These are phyloP conservation scores for Astrothelium subdiscretum DNA, from an alignment of 495 filamentous ascomycete species.

Conservation along the genomic window DNA sequence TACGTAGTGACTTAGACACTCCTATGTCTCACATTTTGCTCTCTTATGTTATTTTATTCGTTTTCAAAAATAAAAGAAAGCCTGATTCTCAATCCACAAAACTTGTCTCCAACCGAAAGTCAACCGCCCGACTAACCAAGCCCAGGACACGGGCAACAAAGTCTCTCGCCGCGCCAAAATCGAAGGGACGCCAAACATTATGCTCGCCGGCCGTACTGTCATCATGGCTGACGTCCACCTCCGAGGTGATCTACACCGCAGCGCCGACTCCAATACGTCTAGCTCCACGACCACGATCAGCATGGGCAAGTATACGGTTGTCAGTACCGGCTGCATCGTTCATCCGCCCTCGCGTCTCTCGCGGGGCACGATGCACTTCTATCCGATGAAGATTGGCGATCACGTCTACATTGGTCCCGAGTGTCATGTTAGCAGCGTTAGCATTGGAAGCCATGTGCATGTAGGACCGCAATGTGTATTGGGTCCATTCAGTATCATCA, in stretches of 20 bases:
- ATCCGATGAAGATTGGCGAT: conserved; percentile 81
- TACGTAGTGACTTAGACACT: conserved; percentile 27
- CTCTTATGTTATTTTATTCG: no score
- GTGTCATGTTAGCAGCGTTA: conserved; percentile 14
- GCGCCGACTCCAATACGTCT: conserved; percentile 23
- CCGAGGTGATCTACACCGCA: conserved; percentile 66
- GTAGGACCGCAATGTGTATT: conserved; percentile 64
- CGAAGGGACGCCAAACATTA: conserved; percentile 92
- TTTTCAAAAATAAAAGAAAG: no score
- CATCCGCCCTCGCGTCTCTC: conserved; percentile 67
- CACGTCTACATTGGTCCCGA: conserved; percentile 77
- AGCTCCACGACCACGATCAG: conserved; percentile 53
- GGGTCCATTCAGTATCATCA: conserved; percentile 77
- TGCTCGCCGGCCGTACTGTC: conserved; percentile 89
- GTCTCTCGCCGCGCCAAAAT: conserved; percentile 83
- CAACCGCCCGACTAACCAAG: not conserved
- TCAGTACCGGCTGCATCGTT: conserved; percentile 60
- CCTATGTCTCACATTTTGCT: no score
- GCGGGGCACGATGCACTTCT: conserved; percentile 51
- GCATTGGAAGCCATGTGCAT: conserved; percentile 51
- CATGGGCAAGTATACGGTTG: conserved; percentile 57
- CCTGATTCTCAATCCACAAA: no score
- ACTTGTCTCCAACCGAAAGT: not conserved
- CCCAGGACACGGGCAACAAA: conserved; percentile 99
- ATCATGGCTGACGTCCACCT: conserved; percentile 87